Percentiles rank a stretch among this genome's conserved stretches.
These are phyloP conservation scores for Kingdonia uniflora DNA, from an alignment of 164 flowering plant species.

Conservation along the genomic window DNA sequence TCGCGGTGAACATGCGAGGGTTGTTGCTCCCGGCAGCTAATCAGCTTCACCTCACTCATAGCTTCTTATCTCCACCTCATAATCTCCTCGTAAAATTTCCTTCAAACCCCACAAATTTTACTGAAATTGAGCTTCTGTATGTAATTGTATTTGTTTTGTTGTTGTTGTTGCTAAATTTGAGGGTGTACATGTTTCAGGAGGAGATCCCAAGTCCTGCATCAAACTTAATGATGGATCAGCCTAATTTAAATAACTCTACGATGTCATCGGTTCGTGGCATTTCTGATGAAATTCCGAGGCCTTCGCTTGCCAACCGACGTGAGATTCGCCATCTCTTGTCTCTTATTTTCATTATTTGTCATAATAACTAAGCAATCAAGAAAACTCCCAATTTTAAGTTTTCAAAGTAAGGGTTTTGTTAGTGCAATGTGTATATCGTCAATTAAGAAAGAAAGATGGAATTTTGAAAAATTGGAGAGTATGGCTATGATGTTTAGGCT, in stretches of 20 bases:
- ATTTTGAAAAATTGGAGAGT: not conserved
- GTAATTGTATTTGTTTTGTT: not conserved
- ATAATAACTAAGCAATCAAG: too few relatives aligned
- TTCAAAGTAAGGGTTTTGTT: not conserved
- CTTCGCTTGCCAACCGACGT: slow-evolving; percentile 64
- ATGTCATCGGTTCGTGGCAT: slow-evolving; percentile 36
- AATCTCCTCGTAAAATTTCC: slow-evolving; percentile 39
- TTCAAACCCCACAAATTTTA: too few relatives aligned
- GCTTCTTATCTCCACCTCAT: slow-evolving; percentile 51
- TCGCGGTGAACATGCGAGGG: slow-evolving; percentile 86
- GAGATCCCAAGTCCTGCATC: slow-evolving; percentile 48
- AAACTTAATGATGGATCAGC: slow-evolving; percentile 43
- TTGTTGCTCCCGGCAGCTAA: slow-evolving; percentile 57
- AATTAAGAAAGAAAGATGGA: not conserved
- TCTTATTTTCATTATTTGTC: not conserved
- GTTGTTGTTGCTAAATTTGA: not conserved
- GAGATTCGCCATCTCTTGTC: slow-evolving; percentile 16
- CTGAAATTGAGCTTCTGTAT: not conserved
- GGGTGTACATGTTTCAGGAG: slow-evolving; percentile 28
- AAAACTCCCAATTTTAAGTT: too few relatives aligned
- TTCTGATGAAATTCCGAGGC: slow-evolving; percentile 46
- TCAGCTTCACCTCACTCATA: slow-evolving; percentile 49
- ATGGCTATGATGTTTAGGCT: not conserved
- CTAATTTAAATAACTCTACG: slow-evolving; percentile 23
- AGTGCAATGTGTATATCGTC: not conserved